Evolutionary conservation across 345 rosid species (phyloP).

Genomic region (Anacardium occidentale): DNA sequence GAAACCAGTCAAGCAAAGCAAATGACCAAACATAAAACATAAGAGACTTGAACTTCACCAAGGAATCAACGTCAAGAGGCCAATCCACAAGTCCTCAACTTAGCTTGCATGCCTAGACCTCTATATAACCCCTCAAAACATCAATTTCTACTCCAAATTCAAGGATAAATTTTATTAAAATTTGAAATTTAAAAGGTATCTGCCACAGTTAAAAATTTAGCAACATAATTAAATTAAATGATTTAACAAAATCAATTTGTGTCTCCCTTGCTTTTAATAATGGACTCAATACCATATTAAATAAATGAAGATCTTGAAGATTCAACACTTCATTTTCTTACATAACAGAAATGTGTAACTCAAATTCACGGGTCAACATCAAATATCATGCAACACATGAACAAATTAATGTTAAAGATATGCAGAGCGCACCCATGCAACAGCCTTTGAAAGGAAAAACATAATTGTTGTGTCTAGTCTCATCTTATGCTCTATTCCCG

Average conservation of each 20-base stretch:
- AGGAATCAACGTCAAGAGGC: neutral
- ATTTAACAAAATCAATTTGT: neutral
- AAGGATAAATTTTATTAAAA: too few species aligned
- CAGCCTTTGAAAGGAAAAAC: constrained; percentile 71
- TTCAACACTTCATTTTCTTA: neutral
- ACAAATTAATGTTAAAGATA: constrained; percentile 2
- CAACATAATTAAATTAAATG: too few species aligned
- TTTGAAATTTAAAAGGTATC: too few species aligned
- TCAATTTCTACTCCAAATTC: neutral
- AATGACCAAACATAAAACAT: neutral
- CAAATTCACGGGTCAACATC: neutral
- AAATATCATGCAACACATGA: neutral
- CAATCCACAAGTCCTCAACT: neutral
- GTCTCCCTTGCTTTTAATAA: neutral
- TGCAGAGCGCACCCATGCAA: constrained; percentile 46
- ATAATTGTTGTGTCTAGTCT: constrained; percentile 65
- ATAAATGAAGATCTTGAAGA: neutral
- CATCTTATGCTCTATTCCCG: constrained; percentile 74
- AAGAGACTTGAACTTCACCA: neutral
- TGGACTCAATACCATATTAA: neutral
- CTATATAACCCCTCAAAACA: neutral
- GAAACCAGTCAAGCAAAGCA: neutral
- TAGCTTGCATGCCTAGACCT: neutral
- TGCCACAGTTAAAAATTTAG: too few species aligned
- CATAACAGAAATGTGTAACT: neutral